A percentile compares a stretch with the other conserved stretches of the same genome.
Evolutionary conservation across 148 eudicot genomes (phyloP).

Genomic region (Spergularia marina): DNA sequence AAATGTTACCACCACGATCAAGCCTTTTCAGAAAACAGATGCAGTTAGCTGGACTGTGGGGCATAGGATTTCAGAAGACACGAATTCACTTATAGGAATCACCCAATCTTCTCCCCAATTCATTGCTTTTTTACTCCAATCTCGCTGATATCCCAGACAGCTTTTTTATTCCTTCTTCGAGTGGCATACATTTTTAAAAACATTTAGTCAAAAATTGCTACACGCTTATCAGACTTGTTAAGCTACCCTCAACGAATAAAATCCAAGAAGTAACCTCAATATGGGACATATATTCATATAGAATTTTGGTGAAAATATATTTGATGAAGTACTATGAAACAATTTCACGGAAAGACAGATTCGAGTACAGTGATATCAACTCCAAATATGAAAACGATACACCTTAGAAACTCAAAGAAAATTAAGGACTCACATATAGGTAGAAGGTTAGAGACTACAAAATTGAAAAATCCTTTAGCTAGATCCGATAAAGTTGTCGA

Average conservation of each 20-base stretch:
- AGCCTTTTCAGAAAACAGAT: not conserved
- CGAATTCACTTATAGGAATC: not conserved
- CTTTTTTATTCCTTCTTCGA: not conserved
- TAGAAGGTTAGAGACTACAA: constrained; percentile 32
- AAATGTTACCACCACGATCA: not conserved
- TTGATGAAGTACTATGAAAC: not conserved
- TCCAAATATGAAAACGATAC: not conserved
- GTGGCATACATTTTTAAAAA: too few relatives aligned
- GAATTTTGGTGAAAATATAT: too few relatives aligned
- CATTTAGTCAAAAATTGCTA: too few relatives aligned
- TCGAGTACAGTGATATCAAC: not conserved
- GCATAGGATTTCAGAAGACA: not conserved
- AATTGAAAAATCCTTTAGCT: constrained; percentile 30
- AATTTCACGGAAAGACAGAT: not conserved
- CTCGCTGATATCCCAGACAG: not conserved
- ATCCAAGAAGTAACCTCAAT: too few relatives aligned
- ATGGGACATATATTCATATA: too few relatives aligned
- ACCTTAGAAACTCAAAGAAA: constrained; percentile 1
- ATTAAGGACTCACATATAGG: constrained; percentile 31
- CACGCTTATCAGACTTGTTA: too few relatives aligned
- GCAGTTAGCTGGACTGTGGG: not conserved
- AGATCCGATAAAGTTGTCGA: constrained; percentile 20
- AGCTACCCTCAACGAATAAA: too few relatives aligned
- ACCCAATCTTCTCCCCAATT: not conserved
- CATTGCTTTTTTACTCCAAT: not conserved